These are phyloP conservation scores for Helianthus annuus DNA, from an alignment of 129 eudicot species.

Conservation along the genomic window DNA sequence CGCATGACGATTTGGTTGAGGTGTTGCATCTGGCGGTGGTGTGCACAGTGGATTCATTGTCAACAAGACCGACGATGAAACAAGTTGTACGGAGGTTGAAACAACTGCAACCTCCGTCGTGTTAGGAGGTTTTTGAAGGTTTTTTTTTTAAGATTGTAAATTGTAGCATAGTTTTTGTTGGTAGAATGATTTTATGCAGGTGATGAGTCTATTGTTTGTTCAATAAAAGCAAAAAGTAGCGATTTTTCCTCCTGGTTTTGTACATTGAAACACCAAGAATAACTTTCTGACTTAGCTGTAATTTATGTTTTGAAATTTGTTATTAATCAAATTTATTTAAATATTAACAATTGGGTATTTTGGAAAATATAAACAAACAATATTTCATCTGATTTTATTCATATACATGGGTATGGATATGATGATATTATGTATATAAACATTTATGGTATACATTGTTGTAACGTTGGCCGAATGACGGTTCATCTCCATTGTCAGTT, in stretches of 20 bases:
- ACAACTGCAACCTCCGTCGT: slow-evolving; percentile 88
- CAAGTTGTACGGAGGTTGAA: slow-evolving; percentile 81
- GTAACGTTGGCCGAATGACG: too few species aligned
- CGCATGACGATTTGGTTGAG: slow-evolving; percentile 92
- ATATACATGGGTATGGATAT: too few species aligned
- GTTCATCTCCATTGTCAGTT: too few species aligned
- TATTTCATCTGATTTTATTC: too few species aligned
- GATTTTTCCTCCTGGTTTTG: slow-evolving; percentile 8
- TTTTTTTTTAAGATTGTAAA: slow-evolving; percentile 51
- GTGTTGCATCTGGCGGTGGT: slow-evolving; percentile 79
- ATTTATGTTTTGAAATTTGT: too few species aligned
- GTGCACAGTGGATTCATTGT: slow-evolving; percentile 78
- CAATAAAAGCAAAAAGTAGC: slow-evolving; percentile 36
- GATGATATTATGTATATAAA: too few species aligned
- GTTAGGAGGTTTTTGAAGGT: slow-evolving; percentile 39
- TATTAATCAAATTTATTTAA: too few species aligned
- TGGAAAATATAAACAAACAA: too few species aligned
- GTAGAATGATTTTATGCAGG: slow-evolving; percentile 30
- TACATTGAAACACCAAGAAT: too few species aligned
- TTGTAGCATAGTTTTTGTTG: slow-evolving; percentile 62
- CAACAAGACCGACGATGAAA: slow-evolving; percentile 87
- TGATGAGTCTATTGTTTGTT: slow-evolving; percentile 29
- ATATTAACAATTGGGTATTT: too few species aligned
- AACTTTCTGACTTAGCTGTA: too few species aligned
- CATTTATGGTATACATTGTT: too few species aligned